These are phyloP conservation scores for Schwanniomyces pseudopolymorphus DNA, from an alignment of 805 yeast species.

Conservation along the genomic window DNA sequence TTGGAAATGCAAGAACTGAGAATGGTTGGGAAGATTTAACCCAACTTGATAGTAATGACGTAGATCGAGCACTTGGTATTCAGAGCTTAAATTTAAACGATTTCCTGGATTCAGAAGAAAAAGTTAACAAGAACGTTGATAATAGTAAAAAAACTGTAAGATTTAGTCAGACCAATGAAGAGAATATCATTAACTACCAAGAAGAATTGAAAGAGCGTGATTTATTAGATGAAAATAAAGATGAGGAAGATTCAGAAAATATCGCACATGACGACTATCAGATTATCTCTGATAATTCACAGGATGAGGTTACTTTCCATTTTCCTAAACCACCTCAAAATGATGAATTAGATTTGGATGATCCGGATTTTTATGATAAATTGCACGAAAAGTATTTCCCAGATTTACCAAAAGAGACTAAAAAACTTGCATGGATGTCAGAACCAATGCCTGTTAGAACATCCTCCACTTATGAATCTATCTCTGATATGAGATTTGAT, in stretches of 20 bases:
- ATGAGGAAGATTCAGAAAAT: slow-evolving; percentile 44
- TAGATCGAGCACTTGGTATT: slow-evolving; percentile 37
- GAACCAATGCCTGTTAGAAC: slow-evolving; percentile 50
- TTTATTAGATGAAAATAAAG: slow-evolving; percentile 47
- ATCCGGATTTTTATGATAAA: slow-evolving; percentile 75
- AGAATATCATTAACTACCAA: slow-evolving; percentile 22
- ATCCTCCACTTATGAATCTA: slow-evolving; percentile 47
- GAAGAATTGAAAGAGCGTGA: slow-evolving; percentile 42
- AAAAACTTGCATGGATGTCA: slow-evolving; percentile 89
- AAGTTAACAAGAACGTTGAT: slow-evolving; percentile 3
- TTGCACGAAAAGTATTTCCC: slow-evolving; percentile 87
- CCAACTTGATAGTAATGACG: slow-evolving; percentile 32
- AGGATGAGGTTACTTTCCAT: slow-evolving; percentile 53
- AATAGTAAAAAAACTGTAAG: slow-evolving; percentile 24
- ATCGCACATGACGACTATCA: slow-evolving; percentile 45
- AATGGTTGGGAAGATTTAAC: slow-evolving; percentile 31
- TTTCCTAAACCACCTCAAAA: slow-evolving; percentile 55
- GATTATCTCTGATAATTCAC: slow-evolving; percentile 30
- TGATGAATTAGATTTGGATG: slow-evolving; percentile 58
- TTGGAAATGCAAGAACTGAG: slow-evolving; percentile 40
- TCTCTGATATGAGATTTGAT: slow-evolving; percentile 80
- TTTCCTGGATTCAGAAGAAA: slow-evolving; percentile 5
- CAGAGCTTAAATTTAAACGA: slow-evolving; percentile 15
- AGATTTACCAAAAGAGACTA: slow-evolving; percentile 79
- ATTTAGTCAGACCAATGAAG: slow-evolving; percentile 26